Percentiles rank a stretch among this genome's conserved stretches.
These are phyloP conservation scores for Lactarius indigo DNA, from an alignment of 768 basidiomycete species.

Conservation along the genomic window DNA sequence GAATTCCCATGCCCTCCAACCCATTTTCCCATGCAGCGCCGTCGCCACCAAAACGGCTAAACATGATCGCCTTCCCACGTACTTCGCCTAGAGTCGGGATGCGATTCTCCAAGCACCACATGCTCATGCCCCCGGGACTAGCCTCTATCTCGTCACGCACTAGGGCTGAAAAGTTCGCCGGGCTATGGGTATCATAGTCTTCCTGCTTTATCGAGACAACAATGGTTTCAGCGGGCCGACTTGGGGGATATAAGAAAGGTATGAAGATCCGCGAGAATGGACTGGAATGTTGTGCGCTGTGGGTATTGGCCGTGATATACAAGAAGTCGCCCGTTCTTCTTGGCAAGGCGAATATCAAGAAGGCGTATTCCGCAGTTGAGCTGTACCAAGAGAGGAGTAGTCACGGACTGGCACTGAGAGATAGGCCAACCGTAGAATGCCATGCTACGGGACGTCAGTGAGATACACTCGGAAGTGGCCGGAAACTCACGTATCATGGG, in stretches of 20 bases:
- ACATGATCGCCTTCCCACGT: constrained; percentile 78
- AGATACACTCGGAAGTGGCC: not conserved
- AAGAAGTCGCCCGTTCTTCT: constrained; percentile 58
- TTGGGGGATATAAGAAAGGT: constrained; percentile 57
- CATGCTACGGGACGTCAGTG: constrained; percentile 46
- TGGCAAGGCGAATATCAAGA: constrained; percentile 75
- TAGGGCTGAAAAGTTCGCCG: constrained; percentile 53
- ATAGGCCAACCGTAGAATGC: constrained; percentile 84
- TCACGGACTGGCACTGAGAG: constrained; percentile 76
- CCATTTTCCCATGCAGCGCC: constrained; percentile 67
- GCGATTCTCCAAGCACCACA: constrained; percentile 84
- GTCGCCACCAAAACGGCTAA: constrained; percentile 79
- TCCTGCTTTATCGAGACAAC: constrained; percentile 92
- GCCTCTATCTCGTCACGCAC: constrained; percentile 61
- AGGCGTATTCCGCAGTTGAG: constrained; percentile 75
- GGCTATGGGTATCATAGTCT: constrained; percentile 49
- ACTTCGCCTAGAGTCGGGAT: constrained; percentile 82
- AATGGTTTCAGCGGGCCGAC: constrained; percentile 66
- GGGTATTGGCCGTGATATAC: constrained; percentile 81
- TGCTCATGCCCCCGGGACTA: constrained; percentile 48
- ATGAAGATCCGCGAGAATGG: constrained; percentile 59
- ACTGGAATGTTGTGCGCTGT: constrained; percentile 61
- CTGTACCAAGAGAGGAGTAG: constrained; percentile 62
- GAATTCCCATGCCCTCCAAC: constrained; percentile 76
- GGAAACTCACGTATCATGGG: constrained; percentile 60